These are phyloP conservation scores for Entomophthora muscae DNA, from an alignment of 371 early-diverging fungal species.

Conservation along the genomic window DNA sequence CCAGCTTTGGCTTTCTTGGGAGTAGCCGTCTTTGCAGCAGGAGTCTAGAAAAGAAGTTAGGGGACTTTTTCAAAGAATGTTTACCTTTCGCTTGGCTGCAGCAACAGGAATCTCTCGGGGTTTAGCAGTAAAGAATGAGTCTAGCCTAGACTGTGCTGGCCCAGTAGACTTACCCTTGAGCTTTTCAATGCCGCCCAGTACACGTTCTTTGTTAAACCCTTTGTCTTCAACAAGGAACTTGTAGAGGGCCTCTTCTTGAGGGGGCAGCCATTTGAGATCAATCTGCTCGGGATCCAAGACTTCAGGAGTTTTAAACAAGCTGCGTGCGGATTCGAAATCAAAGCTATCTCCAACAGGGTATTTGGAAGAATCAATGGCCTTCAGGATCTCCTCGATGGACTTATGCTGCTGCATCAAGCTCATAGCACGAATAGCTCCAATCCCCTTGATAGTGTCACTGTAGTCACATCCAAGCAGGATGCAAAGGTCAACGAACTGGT, in stretches of 20 bases:
- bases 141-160: slow-evolving; percentile 80
- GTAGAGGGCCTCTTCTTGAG: slow-evolving; percentile 80
- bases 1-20: neutral
- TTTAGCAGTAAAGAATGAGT: slow-evolving; percentile 58
- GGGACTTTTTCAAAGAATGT: neutral
- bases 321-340: slow-evolving; percentile 82
- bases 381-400: slow-evolving; percentile 72
- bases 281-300: slow-evolving; percentile 45
- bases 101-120: neutral
- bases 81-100: neutral
- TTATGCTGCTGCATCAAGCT: slow-evolving; percentile 76
- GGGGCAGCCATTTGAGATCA: slow-evolving; percentile 73
- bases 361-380: slow-evolving; percentile 50
- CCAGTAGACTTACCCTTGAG: slow-evolving; percentile 47
- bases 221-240: slow-evolving; percentile 88
- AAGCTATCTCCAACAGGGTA: slow-evolving; percentile 75
- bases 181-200: slow-evolving; percentile 71
- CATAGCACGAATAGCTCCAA: slow-evolving; percentile 91
- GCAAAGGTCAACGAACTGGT: slow-evolving; percentile 96
- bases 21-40: neutral
- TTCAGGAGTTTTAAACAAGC: slow-evolving; percentile 72
- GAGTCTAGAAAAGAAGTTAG: neutral
- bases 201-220: slow-evolving; percentile 91
- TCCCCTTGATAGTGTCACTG: slow-evolving; percentile 88
- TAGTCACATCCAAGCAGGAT: slow-evolving; percentile 99